Conservation (phyloP, 768 basidiomycete genomes). For the Pleurotus giganteus region DNA sequence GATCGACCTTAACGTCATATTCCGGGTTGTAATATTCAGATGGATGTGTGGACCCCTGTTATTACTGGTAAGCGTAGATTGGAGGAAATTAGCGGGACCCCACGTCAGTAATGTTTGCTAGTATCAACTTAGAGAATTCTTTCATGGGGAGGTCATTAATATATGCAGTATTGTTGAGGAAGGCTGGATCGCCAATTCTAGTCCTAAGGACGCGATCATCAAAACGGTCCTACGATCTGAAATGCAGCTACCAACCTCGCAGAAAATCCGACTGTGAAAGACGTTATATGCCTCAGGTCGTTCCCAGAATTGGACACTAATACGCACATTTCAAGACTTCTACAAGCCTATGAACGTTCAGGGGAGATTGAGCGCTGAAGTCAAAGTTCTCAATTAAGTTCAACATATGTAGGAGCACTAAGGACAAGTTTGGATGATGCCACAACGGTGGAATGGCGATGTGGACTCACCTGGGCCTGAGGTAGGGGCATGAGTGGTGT, state of each 20-base stretch:
- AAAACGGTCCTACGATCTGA: not conserved
- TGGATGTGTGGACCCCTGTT: slow-evolving; percentile 75
- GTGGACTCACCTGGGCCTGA: slow-evolving; percentile 62
- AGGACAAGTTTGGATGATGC: slow-evolving; percentile 1
- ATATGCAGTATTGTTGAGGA: slow-evolving; percentile 49
- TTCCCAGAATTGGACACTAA: not conserved
- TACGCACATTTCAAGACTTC: slow-evolving; percentile 73
- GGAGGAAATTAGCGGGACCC: slow-evolving; percentile 18
- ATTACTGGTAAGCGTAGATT: not conserved
- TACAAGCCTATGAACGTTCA: slow-evolving; percentile 77
- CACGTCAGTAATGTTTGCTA: slow-evolving; percentile 81
- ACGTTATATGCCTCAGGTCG: not conserved
- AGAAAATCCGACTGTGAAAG: slow-evolving; percentile 39
- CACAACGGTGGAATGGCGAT: not conserved
- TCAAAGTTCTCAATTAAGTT: slow-evolving; percentile 83
- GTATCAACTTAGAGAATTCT: slow-evolving; percentile 58
- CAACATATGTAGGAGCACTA: slow-evolving; percentile 86
- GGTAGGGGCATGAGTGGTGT: slow-evolving; percentile 82
- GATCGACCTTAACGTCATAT: slow-evolving; percentile 74
- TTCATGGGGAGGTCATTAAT: slow-evolving; percentile 71
- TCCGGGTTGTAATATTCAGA: slow-evolving; percentile 83
- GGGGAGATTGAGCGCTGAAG: slow-evolving; percentile 42
- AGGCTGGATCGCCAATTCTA: slow-evolving; percentile 76
- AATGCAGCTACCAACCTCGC: slow-evolving; percentile 32
- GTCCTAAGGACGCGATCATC: slow-evolving; percentile 47